Conservation (phyloP, 1,284 basidiomycete genomes). For the Takashimella koratensis region DNA sequence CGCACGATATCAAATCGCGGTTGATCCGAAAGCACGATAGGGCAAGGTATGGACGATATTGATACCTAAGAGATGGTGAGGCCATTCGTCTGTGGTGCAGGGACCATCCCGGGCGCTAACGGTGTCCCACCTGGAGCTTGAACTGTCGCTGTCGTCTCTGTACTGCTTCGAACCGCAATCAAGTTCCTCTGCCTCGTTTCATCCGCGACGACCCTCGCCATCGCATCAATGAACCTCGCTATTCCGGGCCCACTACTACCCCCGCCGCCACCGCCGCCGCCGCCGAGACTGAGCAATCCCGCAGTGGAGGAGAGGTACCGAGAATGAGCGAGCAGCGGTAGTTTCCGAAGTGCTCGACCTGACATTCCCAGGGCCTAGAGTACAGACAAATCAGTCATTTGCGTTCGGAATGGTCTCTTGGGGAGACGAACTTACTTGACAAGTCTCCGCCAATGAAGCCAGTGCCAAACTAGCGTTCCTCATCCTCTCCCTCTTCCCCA, state of each 20-base stretch:
- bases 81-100: neutral
- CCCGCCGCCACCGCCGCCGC: too few relatives aligned
- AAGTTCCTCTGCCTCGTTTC: slow-evolving; percentile 16
- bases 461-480: slow-evolving; percentile 57
- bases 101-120: neutral
- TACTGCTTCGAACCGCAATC: neutral
- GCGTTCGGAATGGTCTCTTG: slow-evolving; percentile 53
- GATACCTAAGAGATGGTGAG: neutral
- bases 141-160: neutral
- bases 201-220: slow-evolving; percentile 63
- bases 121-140: neutral
- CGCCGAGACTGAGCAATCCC: too few relatives aligned
- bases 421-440: too few relatives aligned
- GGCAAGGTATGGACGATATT: too few relatives aligned
- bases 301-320: slow-evolving; percentile 65
- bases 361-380: slow-evolving; percentile 59
- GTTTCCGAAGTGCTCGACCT: slow-evolving; percentile 78
- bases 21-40: too few relatives aligned
- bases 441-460: slow-evolving; percentile 64
- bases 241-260: neutral
- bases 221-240: slow-evolving; percentile 54
- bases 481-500: slow-evolving; percentile 10
- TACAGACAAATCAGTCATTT: neutral
- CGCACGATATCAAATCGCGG: too few relatives aligned
- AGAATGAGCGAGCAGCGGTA: slow-evolving; percentile 88